Conservation (phyloP, 1,284 basidiomycete species). For the Phlebopus sp. region DNA sequence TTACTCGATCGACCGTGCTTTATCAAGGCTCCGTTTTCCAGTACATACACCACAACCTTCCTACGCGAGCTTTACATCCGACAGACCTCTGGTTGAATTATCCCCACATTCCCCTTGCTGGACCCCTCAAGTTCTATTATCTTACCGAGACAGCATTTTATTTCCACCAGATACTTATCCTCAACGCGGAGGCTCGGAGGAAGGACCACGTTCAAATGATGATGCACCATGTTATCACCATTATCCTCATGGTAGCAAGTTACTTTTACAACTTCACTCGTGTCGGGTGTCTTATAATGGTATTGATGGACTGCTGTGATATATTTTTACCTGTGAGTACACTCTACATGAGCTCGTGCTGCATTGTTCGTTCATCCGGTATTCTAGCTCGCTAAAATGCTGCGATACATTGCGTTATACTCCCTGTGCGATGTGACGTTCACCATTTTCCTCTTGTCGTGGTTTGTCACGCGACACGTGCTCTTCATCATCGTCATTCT, state of each 20-base stretch:
- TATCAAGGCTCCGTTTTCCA: constrained; percentile 32
- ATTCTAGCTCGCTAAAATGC: constrained; percentile 84
- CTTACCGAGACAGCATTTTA: constrained; percentile 92
- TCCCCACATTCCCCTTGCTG: constrained; percentile 78
- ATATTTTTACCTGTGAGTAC: constrained; percentile 85
- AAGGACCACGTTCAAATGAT: constrained; percentile 98
- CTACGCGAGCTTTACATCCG: constrained; percentile 66
- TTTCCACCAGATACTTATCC: constrained; percentile 86
- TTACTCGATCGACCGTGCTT: constrained; percentile 6
- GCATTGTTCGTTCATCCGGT: constrained; percentile 6
- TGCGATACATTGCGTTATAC: constrained; percentile 77
- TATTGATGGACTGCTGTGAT: constrained; percentile 93
- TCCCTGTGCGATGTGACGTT: constrained; percentile 77
- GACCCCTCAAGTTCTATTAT: constrained; percentile 87
- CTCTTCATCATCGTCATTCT: constrained; percentile 72
- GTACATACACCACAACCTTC: constrained; percentile 78
- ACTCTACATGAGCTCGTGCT: neutral
- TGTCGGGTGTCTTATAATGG: constrained; percentile 84
- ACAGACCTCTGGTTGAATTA: constrained; percentile 78
- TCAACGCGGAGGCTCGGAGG: constrained; percentile 90
- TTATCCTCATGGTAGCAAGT: constrained; percentile 73
- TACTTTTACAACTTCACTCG: constrained; percentile 86
- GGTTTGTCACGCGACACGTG: constrained; percentile 84
- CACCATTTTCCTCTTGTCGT: constrained; percentile 81
- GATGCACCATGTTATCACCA: constrained; percentile 90